Evolutionary conservation across 1,284 basidiomycete genomes (phyloP).

Genomic region (Schizophyllum commune): DNA sequence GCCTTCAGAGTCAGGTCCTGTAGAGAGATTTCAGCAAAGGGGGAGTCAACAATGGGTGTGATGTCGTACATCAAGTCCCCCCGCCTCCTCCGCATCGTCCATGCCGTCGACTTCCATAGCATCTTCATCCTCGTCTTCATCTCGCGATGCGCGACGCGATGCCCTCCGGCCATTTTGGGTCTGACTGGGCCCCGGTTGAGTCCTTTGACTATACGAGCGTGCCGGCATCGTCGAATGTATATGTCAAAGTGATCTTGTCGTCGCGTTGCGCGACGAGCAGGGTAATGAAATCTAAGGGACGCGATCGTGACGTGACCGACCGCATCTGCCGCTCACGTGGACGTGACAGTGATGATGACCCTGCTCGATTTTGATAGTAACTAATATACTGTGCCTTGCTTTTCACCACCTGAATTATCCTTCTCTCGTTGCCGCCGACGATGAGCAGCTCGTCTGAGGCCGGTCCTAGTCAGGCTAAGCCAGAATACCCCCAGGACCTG

Average conservation of each 20-base stretch:
- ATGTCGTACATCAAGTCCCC: slow-evolving; percentile 17
- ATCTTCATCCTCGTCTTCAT: slow-evolving; percentile 23
- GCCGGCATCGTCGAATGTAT: background rate
- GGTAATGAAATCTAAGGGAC: background rate
- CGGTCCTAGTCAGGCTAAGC: background rate
- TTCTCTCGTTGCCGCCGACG: slow-evolving; percentile 5
- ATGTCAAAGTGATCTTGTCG: background rate
- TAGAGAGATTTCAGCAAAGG: background rate
- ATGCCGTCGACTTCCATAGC: slow-evolving; percentile 24
- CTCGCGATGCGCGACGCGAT: slow-evolving; percentile 6
- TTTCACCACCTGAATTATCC: background rate
- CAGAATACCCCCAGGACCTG: background rate
- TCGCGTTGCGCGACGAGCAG: background rate
- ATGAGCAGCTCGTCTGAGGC: background rate
- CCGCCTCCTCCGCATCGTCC: slow-evolving; percentile 20
- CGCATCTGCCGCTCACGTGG: background rate
- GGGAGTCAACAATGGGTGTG: background rate
- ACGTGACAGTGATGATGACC: background rate
- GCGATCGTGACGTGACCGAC: background rate
- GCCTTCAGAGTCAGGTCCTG: slow-evolving; percentile 56
- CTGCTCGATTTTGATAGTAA: background rate
- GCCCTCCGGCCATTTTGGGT: slow-evolving; percentile 11
- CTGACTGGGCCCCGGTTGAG: slow-evolving; percentile 6
- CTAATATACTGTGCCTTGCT: background rate
- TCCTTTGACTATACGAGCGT: background rate